Base-by-base conservation (phyloP, 768 basidiomycete species). In the Gymnopilus junonius region DNA sequence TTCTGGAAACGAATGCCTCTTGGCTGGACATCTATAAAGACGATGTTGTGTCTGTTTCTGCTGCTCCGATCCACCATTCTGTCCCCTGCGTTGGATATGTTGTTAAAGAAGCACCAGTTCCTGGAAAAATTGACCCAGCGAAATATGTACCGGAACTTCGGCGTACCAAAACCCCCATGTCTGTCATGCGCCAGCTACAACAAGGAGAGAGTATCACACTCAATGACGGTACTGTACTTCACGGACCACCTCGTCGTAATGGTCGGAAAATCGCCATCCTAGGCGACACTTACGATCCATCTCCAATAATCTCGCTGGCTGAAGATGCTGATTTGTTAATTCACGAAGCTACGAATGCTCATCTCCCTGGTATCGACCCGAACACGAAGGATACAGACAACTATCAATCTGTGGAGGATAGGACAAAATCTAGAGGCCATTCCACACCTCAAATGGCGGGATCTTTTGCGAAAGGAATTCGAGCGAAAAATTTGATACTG, bases 361-460 rank as follows among this genome's bases (percentile, higher is more conserved):
- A 91, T 76, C 76, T 97, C 3, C 89, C 87, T 1, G 84, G 81
- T 3, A 73, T 92, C 62, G 88, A 92, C 65, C 71, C 76, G 6
- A 73, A 77, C 27, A 89, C 88, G 14, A 91, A 90, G 71, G 74
- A 76, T 2, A 75, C 71, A 2, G 92, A 93, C 59, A 89, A 87
- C 7, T 83, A 83, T 63, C 83, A 86, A 68, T 82, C 69, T 14
- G 85, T 94, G 7, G 85, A 92, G 69, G 74, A 75, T 37, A 84
- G 87, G 61, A 79, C 93, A 7, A 89, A 81, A 72, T 88, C 87
- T 2, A 84, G 93, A 71, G 95, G 95, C 0, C 95, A 97, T 74
- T 94, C 93, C 4, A 97, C 95, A 12, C 94, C 95, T 1, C 92
- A 93, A 69, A 92, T 95, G 88, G 95, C 94, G 8, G 95, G 89